These are phyloP conservation scores for Saccharomycopsis sp. DNA, from an alignment of 805 yeast species.

Conservation along the genomic window DNA sequence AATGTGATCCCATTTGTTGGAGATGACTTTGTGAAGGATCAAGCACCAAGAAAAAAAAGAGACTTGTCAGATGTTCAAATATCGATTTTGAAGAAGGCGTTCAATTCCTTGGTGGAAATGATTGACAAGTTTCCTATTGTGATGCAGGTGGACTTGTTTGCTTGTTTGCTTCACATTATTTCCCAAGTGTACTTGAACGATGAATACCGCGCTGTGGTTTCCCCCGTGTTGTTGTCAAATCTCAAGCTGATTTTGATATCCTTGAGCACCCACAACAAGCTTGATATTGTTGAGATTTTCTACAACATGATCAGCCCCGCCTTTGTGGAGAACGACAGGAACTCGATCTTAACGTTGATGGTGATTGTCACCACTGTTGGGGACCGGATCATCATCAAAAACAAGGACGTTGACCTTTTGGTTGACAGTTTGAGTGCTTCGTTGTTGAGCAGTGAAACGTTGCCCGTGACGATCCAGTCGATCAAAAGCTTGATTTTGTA, in stretches of 20 bases:
- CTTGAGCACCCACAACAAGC: conserved; percentile 26
- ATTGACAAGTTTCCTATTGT: conserved; percentile 55
- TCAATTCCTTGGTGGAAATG: conserved; percentile 51
- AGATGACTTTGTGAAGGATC: conserved; percentile 31
- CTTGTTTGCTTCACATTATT: conserved; percentile 58
- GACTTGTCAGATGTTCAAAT: conserved; percentile 30
- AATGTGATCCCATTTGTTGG: conserved; percentile 51
- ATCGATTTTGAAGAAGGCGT: conserved; percentile 38
- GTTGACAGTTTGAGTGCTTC: conserved; percentile 30
- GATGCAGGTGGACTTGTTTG: conserved; percentile 59
- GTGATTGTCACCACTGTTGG: conserved; percentile 36
- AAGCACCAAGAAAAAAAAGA: not conserved
- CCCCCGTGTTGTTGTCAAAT: conserved; percentile 44
- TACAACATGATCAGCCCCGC: conserved; percentile 30
- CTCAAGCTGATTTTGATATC: conserved; percentile 37
- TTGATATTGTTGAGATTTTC: conserved; percentile 29
- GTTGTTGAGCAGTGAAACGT: conserved; percentile 29
- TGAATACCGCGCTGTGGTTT: conserved; percentile 30
- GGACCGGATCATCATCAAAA: conserved; percentile 27
- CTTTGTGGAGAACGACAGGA: conserved; percentile 26
- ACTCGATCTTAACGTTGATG: conserved; percentile 36
- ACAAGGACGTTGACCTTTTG: conserved; percentile 31
- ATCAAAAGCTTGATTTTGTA: conserved; percentile 45
- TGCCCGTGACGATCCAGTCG: conserved; percentile 48
- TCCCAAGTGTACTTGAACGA: conserved; percentile 44